These are phyloP conservation scores for Magnolia kwangsiensis DNA, from an alignment of 164 flowering plant genomes.

Conservation along the genomic window DNA sequence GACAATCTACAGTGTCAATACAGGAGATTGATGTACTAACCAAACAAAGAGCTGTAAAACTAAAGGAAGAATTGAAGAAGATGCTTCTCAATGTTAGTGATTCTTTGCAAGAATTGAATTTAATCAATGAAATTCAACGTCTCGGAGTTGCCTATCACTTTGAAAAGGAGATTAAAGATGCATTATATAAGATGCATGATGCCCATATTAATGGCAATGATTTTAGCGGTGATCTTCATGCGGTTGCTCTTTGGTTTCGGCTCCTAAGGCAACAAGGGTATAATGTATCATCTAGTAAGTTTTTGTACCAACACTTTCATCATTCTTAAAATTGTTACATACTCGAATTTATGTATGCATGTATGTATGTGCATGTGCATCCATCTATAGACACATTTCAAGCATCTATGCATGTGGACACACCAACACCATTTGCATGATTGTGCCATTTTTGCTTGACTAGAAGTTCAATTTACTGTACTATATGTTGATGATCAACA, in stretches of 20 bases:
- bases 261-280: slow-evolving; percentile 24
- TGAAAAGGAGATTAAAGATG: slow-evolving; percentile 21
- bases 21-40: slow-evolving; percentile 5
- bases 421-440: background rate
- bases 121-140: slow-evolving; percentile 30
- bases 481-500: background rate
- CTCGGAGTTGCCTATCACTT: slow-evolving; percentile 31
- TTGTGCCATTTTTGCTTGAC: background rate
- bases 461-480: background rate
- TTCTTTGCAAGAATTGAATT: background rate
- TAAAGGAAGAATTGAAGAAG: slow-evolving; percentile 16
- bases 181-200: slow-evolving; percentile 1
- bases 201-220: background rate
- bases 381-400: too few species aligned
- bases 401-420: background rate
- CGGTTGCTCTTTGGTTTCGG: slow-evolving; percentile 28
- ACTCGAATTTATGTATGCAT: background rate
- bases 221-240: slow-evolving; percentile 1
- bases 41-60: background rate
- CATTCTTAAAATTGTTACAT: too few species aligned
- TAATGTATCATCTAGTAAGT: slow-evolving; percentile 5
- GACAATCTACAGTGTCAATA: background rate
- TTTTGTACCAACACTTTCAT: background rate
- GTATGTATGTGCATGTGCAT: too few species aligned
- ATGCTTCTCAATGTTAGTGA: background rate